Percentiles rank a stretch among this genome's conserved stretches.
phyloP scores from a whole-genome alignment of 345 rosid species.

The Eucalyptus polybractea region DNA sequence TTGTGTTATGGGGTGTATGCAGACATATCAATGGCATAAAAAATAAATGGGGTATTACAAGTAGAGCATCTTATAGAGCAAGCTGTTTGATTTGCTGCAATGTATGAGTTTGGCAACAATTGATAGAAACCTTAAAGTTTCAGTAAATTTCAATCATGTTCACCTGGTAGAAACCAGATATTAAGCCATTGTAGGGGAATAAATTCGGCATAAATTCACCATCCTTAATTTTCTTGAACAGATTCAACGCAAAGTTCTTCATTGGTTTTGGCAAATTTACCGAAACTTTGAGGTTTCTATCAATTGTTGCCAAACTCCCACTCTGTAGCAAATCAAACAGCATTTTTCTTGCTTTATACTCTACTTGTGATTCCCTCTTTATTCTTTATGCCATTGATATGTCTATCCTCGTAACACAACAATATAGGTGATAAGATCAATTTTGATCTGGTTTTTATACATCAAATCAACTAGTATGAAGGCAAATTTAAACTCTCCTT shows the following conservation, averaged over 20 bases:
- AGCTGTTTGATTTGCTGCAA: slow-evolving; percentile 29
- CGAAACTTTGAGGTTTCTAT: slow-evolving; percentile 8
- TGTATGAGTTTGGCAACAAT: slow-evolving; percentile 5
- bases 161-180: slow-evolving; percentile 26
- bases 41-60: slow-evolving; percentile 5
- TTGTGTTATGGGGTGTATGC: slow-evolving; percentile 35
- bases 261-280: slow-evolving; percentile 19
- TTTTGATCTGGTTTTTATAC: no score
- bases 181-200: slow-evolving; percentile 32
- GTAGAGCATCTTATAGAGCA: slow-evolving; percentile 12
- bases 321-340: slow-evolving; percentile 29
- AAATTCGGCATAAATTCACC: slow-evolving; percentile 28
- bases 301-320: slow-evolving; percentile 2
- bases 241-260: slow-evolving; percentile 33
- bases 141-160: slow-evolving; percentile 16
- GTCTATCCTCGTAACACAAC: slow-evolving; percentile 33
- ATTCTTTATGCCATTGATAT: not conserved
- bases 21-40: slow-evolving; percentile 1
- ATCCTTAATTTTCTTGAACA: slow-evolving; percentile 20
- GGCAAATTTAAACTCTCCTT: no score
- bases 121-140: slow-evolving; percentile 2
- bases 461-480: no score
- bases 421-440: slow-evolving; percentile 7
- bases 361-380: slow-evolving; percentile 4
- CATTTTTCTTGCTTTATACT: slow-evolving; percentile 7